Base-by-base conservation (phyloP, 2,329 filamentous ascomycete species). In the Arthrinium phaeospermum region DNA sequence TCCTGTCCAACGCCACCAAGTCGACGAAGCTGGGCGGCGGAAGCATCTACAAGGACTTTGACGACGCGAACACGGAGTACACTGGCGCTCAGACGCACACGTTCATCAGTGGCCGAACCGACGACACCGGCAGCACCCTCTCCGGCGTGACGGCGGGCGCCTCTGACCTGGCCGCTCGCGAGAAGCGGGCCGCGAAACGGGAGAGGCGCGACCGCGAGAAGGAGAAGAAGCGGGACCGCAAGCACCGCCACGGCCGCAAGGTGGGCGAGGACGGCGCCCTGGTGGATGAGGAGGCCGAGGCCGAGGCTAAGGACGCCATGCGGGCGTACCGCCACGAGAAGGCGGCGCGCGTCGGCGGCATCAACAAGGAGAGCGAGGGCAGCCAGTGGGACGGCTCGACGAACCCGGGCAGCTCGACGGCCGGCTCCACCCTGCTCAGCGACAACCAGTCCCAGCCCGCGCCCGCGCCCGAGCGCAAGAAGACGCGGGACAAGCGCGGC, bases 1-100 rank as follows among this genome's bases (percentile, higher is more conserved):
- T 96, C 1, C 86, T 98, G 5, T 93, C 91, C 71, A 94, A 94
- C 71, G 95, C 93, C 0, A 98, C 95, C 1, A 90, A 91, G 78
- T 92, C 91, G 77, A 98, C 95, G 1, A 88, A 93, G 75, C 88
- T 98, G 0, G 96, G 96, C n/a, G 95, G 94, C 68, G 94, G 94
- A 64, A 96, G 93, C 82, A 90, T 96, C 19, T 94, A 94, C 82
- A 93, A 92, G 80, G 91, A 96, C 75, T 86, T 93, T 72, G 89
- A 89, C 76, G 88, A 85, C 73, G 76, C 74, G 68, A 78, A 72
- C 51, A 84, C 80, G 77, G 75, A 86, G 80, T 78, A 88, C 81
- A 78, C 79, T 1, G 80, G 79, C 68, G 79, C 79, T 0, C 73
- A 80, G 69, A 81, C 79, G 47, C 76, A 80, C 75, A 80, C 79